Evolutionary conservation across 495 filamentous ascomycete genomes (phyloP).

Genomic region (Hyaloscypha variabilis): DNA sequence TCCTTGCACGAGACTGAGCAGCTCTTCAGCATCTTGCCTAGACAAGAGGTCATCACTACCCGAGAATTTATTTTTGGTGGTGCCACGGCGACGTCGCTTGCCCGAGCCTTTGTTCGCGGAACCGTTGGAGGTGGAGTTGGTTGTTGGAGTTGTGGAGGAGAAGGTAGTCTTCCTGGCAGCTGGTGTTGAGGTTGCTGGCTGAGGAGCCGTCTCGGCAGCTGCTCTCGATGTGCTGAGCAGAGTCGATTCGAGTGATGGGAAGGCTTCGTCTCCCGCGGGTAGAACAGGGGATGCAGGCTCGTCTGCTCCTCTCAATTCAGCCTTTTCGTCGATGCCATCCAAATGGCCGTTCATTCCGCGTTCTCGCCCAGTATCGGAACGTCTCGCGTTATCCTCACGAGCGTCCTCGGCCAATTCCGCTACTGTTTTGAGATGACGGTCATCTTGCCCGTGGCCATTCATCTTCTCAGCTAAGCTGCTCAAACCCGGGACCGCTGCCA

Average conservation of each 20-base stretch:
- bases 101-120: constrained; percentile 24
- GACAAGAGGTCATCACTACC: constrained; percentile 73
- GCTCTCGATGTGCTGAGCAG: constrained; percentile 10
- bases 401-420: constrained; percentile 42
- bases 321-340: constrained; percentile 42
- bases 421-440: constrained; percentile 38
- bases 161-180: constrained; percentile 31
- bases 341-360: constrained; percentile 18
- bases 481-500: constrained; percentile 8
- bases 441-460: constrained; percentile 26
- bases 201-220: constrained; percentile 20
- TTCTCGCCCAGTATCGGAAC: constrained; percentile 27
- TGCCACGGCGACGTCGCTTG: constrained; percentile 64
- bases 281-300: constrained; percentile 27
- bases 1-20: constrained; percentile 83
- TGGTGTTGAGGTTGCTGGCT: background rate
- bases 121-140: constrained; percentile 13
- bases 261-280: constrained; percentile 28
- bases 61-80: constrained; percentile 72
- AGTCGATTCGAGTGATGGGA: constrained; percentile 27
- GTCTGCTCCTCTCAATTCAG: constrained; percentile 18
- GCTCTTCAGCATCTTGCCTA: constrained; percentile 72
- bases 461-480: constrained; percentile 35
- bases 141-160: constrained; percentile 11
- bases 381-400: constrained; percentile 9